Evolutionary conservation across 257 asterid species (phyloP), one percentile per base, ranked within the genome.

Genomic region (Ilex aquifolium): DNA sequence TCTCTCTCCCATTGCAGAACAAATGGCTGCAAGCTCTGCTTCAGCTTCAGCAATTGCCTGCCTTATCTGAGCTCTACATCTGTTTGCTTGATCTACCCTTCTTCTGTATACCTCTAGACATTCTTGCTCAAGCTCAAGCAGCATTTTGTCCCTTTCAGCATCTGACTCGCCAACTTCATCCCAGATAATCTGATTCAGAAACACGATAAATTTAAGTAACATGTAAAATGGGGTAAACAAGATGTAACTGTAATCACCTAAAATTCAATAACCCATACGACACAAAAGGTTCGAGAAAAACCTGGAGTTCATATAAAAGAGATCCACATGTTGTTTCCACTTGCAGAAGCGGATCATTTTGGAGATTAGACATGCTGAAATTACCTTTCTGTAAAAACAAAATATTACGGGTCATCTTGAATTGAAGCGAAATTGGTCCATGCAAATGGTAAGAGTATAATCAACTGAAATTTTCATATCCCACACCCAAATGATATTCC

Each of bases 11-110:
- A 90, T 83, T 9, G 99, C 79, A 50, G 99, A 77, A 71, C 97
- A 93, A 56, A 93, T 84, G 62, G 81, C 83, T 57, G 99, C 99
- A 56, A 93, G 86, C 78, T 93, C 96, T 3, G 97, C 92, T 80
- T 93, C 99, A n/a, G 99, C 83, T 65, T 93, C 97, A 67, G 99
- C 99, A 90, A 93, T 93, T 56, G 92, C 95, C 73, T 81, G 94
- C 81, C 99, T 79, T 69, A 93, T 80, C 85, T 90, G 96, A 69
- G 95, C 95, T 72, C 99, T 85, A 59, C 79, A 57, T 79, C 65
- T 93, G 79, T 93, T 90, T 61, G 99, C 99, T 72, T 85, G 94
- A 63, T 93, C 99, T 59, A 93, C 99, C 75, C 76, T 90, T 71
- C 99, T 82, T 76, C 96, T 84, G 76, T 90, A 93, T 39, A 93